Evolutionary conservation across 225 moss, liverwort and hornwort species (phyloP).

Genomic region (Ulota crispa): DNA sequence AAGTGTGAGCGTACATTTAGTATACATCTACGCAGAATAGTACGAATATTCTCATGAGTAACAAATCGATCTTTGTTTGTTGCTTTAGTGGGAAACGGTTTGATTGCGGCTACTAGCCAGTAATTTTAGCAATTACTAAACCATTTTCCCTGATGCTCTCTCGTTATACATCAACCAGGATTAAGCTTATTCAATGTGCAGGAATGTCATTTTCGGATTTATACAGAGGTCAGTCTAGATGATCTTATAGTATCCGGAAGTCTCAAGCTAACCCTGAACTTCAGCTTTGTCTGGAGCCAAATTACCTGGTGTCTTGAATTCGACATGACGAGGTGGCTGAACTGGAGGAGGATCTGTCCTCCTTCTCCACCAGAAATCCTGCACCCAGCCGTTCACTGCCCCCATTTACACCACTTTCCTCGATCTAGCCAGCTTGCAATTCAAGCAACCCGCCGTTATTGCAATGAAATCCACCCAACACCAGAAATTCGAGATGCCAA

Average conservation of each 20-base stretch:
- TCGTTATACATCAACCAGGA: not conserved
- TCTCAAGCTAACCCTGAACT: not conserved
- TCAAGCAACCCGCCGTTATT: not conserved
- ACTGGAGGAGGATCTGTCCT: slow-evolving; percentile 30
- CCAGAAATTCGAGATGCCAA: not conserved
- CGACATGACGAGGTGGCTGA: not conserved
- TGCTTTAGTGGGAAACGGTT: not conserved
- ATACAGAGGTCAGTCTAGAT: not conserved
- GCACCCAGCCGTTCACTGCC: not conserved
- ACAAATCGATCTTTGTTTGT: not conserved
- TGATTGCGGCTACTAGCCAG: not conserved
- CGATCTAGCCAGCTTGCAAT: not conserved
- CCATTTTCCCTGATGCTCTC: not conserved
- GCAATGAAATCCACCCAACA: not conserved
- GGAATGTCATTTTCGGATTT: not conserved
- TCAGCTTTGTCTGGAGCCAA: too few relatives aligned
- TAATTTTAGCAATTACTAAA: too few relatives aligned
- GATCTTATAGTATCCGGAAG: not conserved
- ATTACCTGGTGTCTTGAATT: slow-evolving; percentile 28
- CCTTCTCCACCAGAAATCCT: slow-evolving; percentile 47
- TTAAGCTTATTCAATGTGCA: not conserved
- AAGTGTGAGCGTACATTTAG: too few relatives aligned
- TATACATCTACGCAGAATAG: not conserved
- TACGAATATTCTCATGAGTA: not conserved
- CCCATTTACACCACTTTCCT: not conserved